phyloP scores from a whole-genome alignment of 176 grass and related monocot genomes.

The Elaeis guineensis region DNA sequence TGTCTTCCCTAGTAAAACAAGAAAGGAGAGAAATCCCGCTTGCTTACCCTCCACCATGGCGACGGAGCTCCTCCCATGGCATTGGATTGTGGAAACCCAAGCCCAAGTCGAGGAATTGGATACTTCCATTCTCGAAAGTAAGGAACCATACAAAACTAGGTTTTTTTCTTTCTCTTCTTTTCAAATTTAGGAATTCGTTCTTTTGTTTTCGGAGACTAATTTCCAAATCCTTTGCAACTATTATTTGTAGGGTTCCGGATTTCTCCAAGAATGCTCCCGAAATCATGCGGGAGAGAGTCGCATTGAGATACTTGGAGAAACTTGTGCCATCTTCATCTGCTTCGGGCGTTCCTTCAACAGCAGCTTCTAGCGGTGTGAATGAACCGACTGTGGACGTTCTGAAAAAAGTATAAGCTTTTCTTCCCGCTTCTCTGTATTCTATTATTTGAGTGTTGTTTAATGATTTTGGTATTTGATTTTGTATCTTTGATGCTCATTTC shows the following conservation, averaged over 20 bases:
- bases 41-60: too few species aligned
- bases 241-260: conserved; percentile 15
- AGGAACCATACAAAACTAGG: not conserved
- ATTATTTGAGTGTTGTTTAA: too few species aligned
- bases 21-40: too few species aligned
- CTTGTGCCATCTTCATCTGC: not conserved
- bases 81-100: conserved; percentile 31
- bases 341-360: too few species aligned
- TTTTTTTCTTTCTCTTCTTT: not conserved
- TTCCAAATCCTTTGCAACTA: conserved; percentile 16
- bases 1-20: too few species aligned
- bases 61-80: conserved; percentile 11
- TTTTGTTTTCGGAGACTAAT: conserved; percentile 2
- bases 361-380: too few species aligned
- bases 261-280: conserved; percentile 17
- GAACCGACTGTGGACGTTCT: too few species aligned
- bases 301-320: conserved; percentile 31
- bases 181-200: not conserved
- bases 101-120: conserved; percentile 15
- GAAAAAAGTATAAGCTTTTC: too few species aligned
- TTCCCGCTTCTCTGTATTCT: too few species aligned
- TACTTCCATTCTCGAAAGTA: conserved; percentile 19
- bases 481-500: too few species aligned
- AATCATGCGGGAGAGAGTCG: conserved; percentile 20
- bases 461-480: too few species aligned